Percentiles rank a stretch among this genome's conserved stretches.
These are phyloP conservation scores for Basipetospora chlamydospora DNA, from an alignment of 2,329 filamentous ascomycete species.

Conservation along the genomic window DNA sequence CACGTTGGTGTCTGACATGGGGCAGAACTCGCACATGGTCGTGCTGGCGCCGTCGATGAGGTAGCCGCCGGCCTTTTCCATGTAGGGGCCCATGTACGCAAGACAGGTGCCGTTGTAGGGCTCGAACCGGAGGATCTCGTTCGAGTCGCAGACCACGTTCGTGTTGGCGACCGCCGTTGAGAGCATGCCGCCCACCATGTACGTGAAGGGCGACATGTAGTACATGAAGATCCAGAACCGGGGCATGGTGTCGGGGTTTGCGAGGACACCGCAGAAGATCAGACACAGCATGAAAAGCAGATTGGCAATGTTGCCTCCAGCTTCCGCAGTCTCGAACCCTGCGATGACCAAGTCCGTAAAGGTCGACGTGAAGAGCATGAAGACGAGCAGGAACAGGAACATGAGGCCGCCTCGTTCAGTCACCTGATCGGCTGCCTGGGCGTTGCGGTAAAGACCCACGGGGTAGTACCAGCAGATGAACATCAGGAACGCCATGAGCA, in stretches of 20 bases:
- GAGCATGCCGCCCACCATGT: slow-evolving; percentile 60
- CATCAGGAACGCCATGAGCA: slow-evolving; percentile 60
- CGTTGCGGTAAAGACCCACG: slow-evolving; percentile 61
- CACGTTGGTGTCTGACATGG: slow-evolving; percentile 33
- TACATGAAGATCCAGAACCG: slow-evolving; percentile 81
- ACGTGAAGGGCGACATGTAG: slow-evolving; percentile 68
- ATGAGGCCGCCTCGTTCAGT: slow-evolving; percentile 60
- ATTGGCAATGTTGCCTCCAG: slow-evolving; percentile 61
- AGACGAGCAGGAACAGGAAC: slow-evolving; percentile 61
- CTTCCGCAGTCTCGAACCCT: slow-evolving; percentile 60
- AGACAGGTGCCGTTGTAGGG: slow-evolving; percentile 47
- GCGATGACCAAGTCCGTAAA: slow-evolving; percentile 70
- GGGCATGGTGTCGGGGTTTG: slow-evolving; percentile 45
- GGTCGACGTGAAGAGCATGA: slow-evolving; percentile 68
- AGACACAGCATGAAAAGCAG: slow-evolving; percentile 58
- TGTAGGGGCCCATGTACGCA: slow-evolving; percentile 41
- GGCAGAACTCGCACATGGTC: slow-evolving; percentile 39
- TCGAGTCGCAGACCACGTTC: slow-evolving; percentile 47
- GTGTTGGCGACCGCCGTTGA: slow-evolving; percentile 55
- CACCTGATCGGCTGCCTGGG: slow-evolving; percentile 42
- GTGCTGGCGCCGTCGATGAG: slow-evolving; percentile 34
- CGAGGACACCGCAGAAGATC: slow-evolving; percentile 65
- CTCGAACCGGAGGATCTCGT: slow-evolving; percentile 55
- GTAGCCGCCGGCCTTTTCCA: slow-evolving; percentile 33
- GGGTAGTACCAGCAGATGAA: slow-evolving; percentile 80